These are phyloP conservation scores for Gnaphalium uliginosum DNA, from an alignment of 129 eudicot species.

Conservation along the genomic window DNA sequence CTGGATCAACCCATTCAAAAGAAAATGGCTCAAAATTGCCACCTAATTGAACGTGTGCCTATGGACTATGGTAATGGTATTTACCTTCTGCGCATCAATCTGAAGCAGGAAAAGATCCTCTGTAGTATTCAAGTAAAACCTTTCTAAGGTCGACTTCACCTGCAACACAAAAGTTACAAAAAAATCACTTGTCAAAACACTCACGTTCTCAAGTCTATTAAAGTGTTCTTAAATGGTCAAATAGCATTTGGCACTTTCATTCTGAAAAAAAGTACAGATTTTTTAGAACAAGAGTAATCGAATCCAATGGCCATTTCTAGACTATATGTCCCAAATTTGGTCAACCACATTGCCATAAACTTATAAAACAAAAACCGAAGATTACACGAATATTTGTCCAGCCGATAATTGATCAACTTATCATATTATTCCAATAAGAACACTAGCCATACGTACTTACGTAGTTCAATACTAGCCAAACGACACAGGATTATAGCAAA, in stretches of 20 bases:
- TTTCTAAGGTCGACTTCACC: constrained; percentile 59
- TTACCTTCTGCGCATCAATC: constrained; percentile 61
- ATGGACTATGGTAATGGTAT: no score
- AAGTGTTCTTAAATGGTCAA: not conserved
- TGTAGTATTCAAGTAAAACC: constrained; percentile 49
- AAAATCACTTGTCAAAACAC: not conserved
- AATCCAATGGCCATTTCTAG: not conserved
- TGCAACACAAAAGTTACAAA: constrained; percentile 20
- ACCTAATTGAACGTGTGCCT: no score
- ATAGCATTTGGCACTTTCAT: no score
- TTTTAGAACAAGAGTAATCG: not conserved
- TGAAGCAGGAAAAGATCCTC: constrained; percentile 63
- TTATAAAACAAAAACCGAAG: not conserved
- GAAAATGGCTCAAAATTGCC: not conserved
- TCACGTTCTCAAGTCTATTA: not conserved
- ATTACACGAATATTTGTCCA: no score
- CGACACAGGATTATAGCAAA: no score
- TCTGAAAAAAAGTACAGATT: no score
- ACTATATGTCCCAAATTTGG: not conserved
- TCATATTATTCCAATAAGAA: not conserved
- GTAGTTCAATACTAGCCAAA: not conserved
- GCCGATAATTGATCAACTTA: not conserved
- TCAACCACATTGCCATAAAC: not conserved
- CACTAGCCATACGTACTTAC: no score
- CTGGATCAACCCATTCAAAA: not conserved